Conservation (phyloP, 345 rosid species). For the Cardamine occulta region DNA sequence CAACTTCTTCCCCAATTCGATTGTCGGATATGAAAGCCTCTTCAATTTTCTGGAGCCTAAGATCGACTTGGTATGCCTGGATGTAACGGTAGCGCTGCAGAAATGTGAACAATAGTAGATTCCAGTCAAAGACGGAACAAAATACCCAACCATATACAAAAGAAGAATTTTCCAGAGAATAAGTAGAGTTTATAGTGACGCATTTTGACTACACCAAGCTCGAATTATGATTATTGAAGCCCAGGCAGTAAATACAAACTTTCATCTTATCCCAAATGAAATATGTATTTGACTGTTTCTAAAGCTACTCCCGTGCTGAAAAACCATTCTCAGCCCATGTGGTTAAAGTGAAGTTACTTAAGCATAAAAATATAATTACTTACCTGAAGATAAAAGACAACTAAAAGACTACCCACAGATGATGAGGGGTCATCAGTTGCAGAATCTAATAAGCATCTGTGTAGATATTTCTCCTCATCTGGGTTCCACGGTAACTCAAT, state of each 20-base stretch:
- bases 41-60: slow-evolving; percentile 68
- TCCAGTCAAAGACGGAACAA: slow-evolving; percentile 27
- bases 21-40: slow-evolving; percentile 57
- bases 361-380: slow-evolving; percentile 27
- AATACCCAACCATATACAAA: slow-evolving; percentile 7
- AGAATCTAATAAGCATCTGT: slow-evolving; percentile 78
- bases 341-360: slow-evolving; percentile 14
- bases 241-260: not conserved
- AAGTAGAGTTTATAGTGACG: not conserved
- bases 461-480: slow-evolving; percentile 85
- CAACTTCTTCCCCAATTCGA: slow-evolving; percentile 51
- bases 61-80: slow-evolving; percentile 81
- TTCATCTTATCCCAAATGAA: not conserved
- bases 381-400: slow-evolving; percentile 93
- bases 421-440: slow-evolving; percentile 76
- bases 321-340: slow-evolving; percentile 7
- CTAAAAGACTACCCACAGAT: slow-evolving; percentile 77
- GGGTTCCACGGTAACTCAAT: slow-evolving; percentile 93
- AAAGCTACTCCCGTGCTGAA: slow-evolving; percentile 16
- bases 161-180: not conserved
- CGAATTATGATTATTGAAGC: not conserved
- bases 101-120: slow-evolving; percentile 28
- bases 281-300: slow-evolving; percentile 1
- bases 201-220: slow-evolving; percentile 5
- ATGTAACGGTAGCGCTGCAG: slow-evolving; percentile 88